A percentile compares a stretch with the other conserved stretches of the same genome.
phyloP scores from a whole-genome alignment of 169 alveolate genomes.

The Besnoitia besnoiti region DNA sequence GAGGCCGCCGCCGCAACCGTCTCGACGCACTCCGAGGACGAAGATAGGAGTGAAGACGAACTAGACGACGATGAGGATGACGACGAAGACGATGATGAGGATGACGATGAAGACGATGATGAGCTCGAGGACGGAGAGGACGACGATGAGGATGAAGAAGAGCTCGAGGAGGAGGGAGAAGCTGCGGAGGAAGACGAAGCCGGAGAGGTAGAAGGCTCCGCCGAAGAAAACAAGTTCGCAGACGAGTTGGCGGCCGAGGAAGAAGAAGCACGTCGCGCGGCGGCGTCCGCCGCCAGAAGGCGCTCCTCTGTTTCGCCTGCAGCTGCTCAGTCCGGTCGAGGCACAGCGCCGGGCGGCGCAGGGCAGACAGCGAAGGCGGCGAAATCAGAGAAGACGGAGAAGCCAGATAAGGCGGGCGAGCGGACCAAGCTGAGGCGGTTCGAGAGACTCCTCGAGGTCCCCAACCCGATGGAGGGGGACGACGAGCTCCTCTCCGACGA shows the following conservation, averaged over 20 bases:
- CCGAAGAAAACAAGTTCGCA: not conserved
- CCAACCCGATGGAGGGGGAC: constrained; percentile 21
- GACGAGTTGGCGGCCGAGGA: not conserved
- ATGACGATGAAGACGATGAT: not conserved
- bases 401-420: not conserved
- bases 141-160: not conserved
- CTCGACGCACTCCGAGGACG: not conserved
- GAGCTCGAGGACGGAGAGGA: not conserved
- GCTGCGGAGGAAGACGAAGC: not conserved
- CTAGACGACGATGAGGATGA: not conserved
- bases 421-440: not conserved
- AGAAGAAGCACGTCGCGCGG: not conserved
- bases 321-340: not conserved
- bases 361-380: not conserved
- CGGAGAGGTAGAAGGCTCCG: not conserved
- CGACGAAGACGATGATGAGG: not conserved
- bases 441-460: constrained; percentile 26
- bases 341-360: not conserved
- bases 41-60: not conserved
- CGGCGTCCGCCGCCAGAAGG: not conserved
- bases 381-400: not conserved
- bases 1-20: not conserved
- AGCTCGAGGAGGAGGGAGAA: not conserved
- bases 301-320: not conserved
- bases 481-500: constrained; percentile 51